These are phyloP conservation scores for Penicillium sp. DNA, from an alignment of 2,329 filamentous ascomycete species.

Conservation along the genomic window DNA sequence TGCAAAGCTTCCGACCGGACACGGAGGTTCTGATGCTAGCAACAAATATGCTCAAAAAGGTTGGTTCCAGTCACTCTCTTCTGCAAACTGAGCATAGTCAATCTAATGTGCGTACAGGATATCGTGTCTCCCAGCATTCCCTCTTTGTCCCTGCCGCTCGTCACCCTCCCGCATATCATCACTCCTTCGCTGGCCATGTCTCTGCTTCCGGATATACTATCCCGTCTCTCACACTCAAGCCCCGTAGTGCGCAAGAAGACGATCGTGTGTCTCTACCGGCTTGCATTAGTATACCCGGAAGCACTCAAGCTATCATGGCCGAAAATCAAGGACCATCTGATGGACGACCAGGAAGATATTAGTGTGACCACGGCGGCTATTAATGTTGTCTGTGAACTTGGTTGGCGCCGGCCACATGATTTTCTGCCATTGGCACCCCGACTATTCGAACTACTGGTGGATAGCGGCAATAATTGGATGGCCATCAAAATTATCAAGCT, in stretches of 20 bases:
- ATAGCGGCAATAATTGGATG: conserved; percentile 98
- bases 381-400: conserved; percentile 94
- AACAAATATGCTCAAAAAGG: conserved; percentile 95
- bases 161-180: conserved; percentile 90
- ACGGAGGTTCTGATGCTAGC: conserved; percentile 97
- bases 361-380: conserved; percentile 95
- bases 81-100: background rate
- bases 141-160: conserved; percentile 80
- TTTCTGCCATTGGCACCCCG: conserved; percentile 89
- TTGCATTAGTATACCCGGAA: conserved; percentile 95
- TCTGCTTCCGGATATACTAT: conserved; percentile 79
- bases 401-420: conserved; percentile 89
- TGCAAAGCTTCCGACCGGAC: conserved; percentile 92
- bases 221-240: conserved; percentile 81
- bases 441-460: conserved; percentile 86
- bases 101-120: conserved; percentile 34
- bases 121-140: conserved; percentile 68
- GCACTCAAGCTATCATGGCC: conserved; percentile 91
- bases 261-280: conserved; percentile 86
- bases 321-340: conserved; percentile 89
- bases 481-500: conserved; percentile 98
- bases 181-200: conserved; percentile 90
- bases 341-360: conserved; percentile 84
- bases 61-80: conserved; percentile 28
- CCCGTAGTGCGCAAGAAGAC: conserved; percentile 91